Percentiles rank a stretch among this genome's conserved stretches.
phyloP scores from a whole-genome alignment of 306 rosid species.

The Pyrus pyrifolia region DNA sequence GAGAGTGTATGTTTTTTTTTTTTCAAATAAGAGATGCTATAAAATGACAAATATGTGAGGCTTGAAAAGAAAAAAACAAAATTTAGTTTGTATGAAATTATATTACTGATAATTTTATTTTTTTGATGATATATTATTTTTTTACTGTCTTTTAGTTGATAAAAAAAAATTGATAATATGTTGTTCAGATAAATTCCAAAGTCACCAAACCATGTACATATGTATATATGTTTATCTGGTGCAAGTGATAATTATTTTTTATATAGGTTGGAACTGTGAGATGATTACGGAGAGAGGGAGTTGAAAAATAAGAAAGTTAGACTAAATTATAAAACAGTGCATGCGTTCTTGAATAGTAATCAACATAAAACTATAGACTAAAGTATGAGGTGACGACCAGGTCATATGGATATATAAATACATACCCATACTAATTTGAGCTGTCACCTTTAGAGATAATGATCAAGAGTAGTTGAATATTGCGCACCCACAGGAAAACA shows the following conservation, averaged over 20 bases:
- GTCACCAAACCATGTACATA: background rate
- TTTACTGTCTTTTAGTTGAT: too few relatives aligned
- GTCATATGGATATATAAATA: slow-evolving; percentile 7
- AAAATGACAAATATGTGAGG: too few relatives aligned
- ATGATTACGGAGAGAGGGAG: background rate
- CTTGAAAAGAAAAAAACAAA: too few relatives aligned
- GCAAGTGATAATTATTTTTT: background rate
- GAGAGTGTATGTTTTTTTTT: too few relatives aligned
- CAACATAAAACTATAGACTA: background rate
- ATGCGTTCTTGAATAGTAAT: slow-evolving; percentile 8
- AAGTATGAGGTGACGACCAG: slow-evolving; percentile 13
- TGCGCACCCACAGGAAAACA: slow-evolving; percentile 10
- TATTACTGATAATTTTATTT: too few relatives aligned
- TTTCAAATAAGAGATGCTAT: too few relatives aligned
- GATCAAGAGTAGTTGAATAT: slow-evolving; percentile 14
- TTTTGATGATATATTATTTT: too few relatives aligned
- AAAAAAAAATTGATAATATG: too few relatives aligned
- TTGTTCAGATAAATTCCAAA: too few relatives aligned
- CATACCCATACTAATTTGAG: slow-evolving; percentile 15
- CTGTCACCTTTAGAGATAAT: slow-evolving; percentile 31
- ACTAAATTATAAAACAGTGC: slow-evolving; percentile 3
- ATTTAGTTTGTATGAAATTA: too few relatives aligned
- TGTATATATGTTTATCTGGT: background rate
- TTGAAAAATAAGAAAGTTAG: background rate
- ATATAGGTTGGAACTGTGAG: background rate